Percentiles rank a stretch among this genome's conserved stretches.
Conservation (phyloP, 345 rosid genomes). For the Gossypium turneri region DNA sequence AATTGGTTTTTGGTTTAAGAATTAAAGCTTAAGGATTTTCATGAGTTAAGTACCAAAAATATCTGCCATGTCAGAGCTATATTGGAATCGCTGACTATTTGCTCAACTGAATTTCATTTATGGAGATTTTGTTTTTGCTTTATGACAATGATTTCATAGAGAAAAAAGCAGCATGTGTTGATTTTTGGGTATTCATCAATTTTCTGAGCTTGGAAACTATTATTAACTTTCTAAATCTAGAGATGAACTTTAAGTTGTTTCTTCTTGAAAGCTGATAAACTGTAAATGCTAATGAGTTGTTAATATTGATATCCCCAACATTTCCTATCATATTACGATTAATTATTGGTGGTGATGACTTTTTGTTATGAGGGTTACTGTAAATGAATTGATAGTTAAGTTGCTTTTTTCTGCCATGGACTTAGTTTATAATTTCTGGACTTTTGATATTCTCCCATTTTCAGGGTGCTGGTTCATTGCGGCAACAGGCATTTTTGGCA, state of each 20-base stretch:
- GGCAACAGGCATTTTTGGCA: not conserved
- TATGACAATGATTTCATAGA: not conserved
- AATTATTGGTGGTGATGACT: not conserved
- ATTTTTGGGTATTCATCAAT: not conserved
- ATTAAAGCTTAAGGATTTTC: not conserved
- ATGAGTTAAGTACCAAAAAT: not conserved
- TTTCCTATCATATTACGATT: too few relatives aligned
- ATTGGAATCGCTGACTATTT: not conserved
- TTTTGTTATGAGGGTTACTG: not conserved
- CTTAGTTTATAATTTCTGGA: not conserved
- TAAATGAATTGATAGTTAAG: too few relatives aligned
- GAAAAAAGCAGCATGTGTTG: not conserved
- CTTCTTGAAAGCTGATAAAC: not conserved
- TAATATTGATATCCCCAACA: too few relatives aligned
- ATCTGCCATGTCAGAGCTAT: not conserved
- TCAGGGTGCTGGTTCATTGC: constrained; percentile 14
- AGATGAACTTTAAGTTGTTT: not conserved
- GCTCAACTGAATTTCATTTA: not conserved
- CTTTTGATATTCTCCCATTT: not conserved
- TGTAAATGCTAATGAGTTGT: too few relatives aligned
- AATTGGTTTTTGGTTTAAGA: too few relatives aligned
- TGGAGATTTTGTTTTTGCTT: not conserved
- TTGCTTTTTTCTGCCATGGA: not conserved
- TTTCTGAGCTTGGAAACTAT: not conserved
- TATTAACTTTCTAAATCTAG: not conserved